Evolutionary conservation across 805 yeast species (phyloP).

Genomic region (Barnettozyma wickerhamii): DNA sequence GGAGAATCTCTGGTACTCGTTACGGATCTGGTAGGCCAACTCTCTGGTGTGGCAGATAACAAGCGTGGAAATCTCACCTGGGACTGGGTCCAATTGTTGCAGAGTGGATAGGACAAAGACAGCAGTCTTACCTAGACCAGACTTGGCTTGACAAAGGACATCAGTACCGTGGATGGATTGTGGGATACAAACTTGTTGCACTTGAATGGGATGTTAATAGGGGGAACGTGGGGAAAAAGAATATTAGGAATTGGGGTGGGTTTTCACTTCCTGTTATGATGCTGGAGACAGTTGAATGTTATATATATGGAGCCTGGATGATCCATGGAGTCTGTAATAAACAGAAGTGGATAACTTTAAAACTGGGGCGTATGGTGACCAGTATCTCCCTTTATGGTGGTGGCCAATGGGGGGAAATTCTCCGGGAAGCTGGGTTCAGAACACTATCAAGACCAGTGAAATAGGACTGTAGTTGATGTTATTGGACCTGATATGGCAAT

Average conservation of each 20-base stretch:
- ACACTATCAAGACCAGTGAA: no score
- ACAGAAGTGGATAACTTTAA: no score
- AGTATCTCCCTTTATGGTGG: no score
- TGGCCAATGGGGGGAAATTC: no score
- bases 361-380: no score
- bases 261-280: not conserved
- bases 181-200: conserved; percentile 97
- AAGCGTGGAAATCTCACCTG: conserved; percentile 92
- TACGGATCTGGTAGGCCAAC: conserved; percentile 95
- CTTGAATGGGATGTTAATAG: conserved; percentile 35
- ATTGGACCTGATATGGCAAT: no score
- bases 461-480: no score
- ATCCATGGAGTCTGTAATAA: no score
- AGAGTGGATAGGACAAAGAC: conserved; percentile 93
- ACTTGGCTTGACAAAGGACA: conserved; percentile 97
- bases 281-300: conserved; percentile 2
- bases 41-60: conserved; percentile 98
- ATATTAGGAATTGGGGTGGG: not conserved
- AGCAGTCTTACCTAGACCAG: conserved; percentile 99
- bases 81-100: conserved; percentile 95
- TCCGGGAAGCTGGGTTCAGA: no score
- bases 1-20: conserved; percentile 95
- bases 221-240: not conserved
- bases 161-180: conserved; percentile 97
- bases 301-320: no score